Conservation (phyloP, 1,284 basidiomycete species). For the Peniophora sp. region DNA sequence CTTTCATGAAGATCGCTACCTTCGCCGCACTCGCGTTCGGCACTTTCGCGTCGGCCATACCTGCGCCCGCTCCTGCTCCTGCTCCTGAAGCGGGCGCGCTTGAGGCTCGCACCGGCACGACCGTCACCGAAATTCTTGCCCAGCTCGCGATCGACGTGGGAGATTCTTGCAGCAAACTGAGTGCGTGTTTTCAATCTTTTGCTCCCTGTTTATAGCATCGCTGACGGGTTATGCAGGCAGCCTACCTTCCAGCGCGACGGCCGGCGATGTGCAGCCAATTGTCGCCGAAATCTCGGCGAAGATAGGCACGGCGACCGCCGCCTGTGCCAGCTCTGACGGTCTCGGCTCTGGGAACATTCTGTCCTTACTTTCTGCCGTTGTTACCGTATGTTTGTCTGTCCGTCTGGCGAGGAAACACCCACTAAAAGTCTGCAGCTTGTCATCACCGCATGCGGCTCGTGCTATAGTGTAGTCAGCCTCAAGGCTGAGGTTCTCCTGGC, state of each 20-base stretch:
- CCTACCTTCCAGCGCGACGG: neutral
- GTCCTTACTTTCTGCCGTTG: neutral
- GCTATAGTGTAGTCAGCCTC: neutral
- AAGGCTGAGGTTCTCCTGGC: neutral
- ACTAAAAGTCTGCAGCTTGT: neutral
- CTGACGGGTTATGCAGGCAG: neutral
- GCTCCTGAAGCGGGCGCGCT: neutral
- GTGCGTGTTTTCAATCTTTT: neutral
- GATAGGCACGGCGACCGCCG: neutral
- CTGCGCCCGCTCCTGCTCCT: neutral
- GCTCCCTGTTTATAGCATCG: neutral
- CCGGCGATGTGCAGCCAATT: neutral
- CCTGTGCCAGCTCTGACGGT: neutral
- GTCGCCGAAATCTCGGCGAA: neutral
- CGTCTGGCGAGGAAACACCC: neutral
- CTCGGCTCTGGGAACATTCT: neutral
- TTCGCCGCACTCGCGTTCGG: conserved; percentile 1
- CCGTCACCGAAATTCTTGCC: neutral
- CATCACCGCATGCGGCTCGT: neutral
- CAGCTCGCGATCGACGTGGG: neutral
- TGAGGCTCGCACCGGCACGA: neutral
- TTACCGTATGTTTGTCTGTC: neutral
- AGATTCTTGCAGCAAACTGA: neutral
- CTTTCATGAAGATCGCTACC: conserved; percentile 1
- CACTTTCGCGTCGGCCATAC: neutral